Conservation (phyloP, 768 basidiomycete genomes). For the Bullera alba region DNA sequence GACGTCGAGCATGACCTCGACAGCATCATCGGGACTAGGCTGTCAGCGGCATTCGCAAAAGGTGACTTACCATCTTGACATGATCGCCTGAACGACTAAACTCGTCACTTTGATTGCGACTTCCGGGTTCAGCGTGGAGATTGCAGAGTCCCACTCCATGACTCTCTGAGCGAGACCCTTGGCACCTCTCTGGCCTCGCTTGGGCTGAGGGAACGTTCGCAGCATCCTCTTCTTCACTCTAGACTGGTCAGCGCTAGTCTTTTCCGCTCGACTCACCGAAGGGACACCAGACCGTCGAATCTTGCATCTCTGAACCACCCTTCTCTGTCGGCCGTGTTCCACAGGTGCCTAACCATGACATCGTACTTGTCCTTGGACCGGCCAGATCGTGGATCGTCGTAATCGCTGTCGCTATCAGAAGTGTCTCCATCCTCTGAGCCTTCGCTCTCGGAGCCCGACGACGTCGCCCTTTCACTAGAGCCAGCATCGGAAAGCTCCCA, state of each 20-base stretch:
- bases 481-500: conserved; percentile 36
- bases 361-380: conserved; percentile 27
- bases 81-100: conserved; percentile 42
- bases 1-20: conserved; percentile 53
- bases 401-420: conserved; percentile 15
- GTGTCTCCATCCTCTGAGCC: conserved; percentile 10
- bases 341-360: conserved; percentile 42
- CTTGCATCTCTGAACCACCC: conserved; percentile 43
- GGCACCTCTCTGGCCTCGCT: conserved; percentile 15
- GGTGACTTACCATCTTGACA: conserved; percentile 36
- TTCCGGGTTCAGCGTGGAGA: conserved; percentile 39
- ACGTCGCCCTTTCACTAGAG: conserved; percentile 13
- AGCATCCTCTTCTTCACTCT: conserved; percentile 33
- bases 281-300: conserved; percentile 38
- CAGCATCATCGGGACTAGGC: conserved; percentile 19
- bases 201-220: conserved; percentile 29
- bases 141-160: conserved; percentile 39
- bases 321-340: conserved; percentile 30
- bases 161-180: conserved; percentile 26
- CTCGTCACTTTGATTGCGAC: conserved; percentile 40
- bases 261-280: conserved; percentile 27
- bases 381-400: conserved; percentile 12
- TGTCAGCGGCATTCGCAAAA: conserved; percentile 2
- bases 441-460: conserved; percentile 6
- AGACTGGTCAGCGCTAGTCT: conserved; percentile 3